Percentiles rank a stretch among this genome's conserved stretches.
Conservation (phyloP, 148 eudicot genomes). For the Rhododendron kiyosumense region DNA sequence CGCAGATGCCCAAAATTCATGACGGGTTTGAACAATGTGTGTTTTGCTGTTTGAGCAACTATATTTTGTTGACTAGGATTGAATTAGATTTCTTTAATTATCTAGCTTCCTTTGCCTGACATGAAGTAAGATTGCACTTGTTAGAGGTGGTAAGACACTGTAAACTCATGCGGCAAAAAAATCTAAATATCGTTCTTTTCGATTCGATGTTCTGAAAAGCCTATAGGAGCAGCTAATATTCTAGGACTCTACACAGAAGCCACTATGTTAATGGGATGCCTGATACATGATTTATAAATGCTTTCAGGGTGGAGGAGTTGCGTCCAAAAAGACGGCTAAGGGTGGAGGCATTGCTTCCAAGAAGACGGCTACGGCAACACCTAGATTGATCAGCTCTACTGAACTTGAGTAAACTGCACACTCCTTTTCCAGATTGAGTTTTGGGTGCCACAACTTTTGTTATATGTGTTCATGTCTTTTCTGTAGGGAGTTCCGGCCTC, state of each 20-base stretch:
- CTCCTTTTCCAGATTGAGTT: neutral
- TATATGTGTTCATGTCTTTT: conserved; percentile 11
- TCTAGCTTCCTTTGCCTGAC: neutral
- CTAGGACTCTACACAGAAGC: neutral
- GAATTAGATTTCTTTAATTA: neutral
- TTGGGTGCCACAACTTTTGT: conserved; percentile 5
- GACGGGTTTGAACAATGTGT: neutral
- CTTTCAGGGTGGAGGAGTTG: conserved; percentile 73
- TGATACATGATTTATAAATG: neutral
- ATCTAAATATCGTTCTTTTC: neutral
- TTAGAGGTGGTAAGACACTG: neutral
- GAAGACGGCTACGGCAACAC: conserved; percentile 59
- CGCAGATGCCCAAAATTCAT: neutral
- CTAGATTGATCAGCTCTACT: conserved; percentile 68
- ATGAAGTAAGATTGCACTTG: neutral
- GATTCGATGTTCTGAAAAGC: neutral
- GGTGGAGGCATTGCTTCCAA: conserved; percentile 68
- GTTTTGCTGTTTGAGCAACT: neutral
- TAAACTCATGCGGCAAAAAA: neutral
- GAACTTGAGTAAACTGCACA: conserved; percentile 70
- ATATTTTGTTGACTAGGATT: neutral
- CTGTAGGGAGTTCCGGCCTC: conserved; percentile 88
- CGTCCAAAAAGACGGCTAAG: conserved; percentile 56
- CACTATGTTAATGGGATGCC: neutral
- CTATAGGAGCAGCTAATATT: neutral